These are phyloP conservation scores for Diaporthe eres DNA, from an alignment of 2,329 filamentous ascomycete genomes.

Conservation along the genomic window DNA sequence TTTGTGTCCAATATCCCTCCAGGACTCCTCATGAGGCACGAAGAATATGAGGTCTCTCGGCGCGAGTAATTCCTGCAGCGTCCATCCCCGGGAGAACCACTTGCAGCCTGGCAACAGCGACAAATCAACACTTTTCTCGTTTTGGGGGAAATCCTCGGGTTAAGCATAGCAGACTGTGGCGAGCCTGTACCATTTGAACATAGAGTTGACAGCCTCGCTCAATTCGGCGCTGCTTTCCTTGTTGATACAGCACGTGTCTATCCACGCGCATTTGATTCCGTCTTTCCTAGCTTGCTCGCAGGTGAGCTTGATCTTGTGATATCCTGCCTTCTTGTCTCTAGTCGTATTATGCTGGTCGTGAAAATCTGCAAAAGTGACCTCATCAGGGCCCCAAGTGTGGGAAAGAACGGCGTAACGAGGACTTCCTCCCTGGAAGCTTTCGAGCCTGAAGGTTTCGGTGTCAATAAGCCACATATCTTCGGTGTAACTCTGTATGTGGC, in stretches of 20 bases:
- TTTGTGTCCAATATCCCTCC: conserved; percentile 15
- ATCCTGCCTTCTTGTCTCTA: neutral
- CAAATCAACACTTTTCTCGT: neutral
- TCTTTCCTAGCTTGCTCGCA: conserved; percentile 9
- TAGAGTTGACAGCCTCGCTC: neutral
- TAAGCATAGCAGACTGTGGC: conserved; percentile 20
- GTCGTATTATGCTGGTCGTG: neutral
- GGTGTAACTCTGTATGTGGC: neutral
- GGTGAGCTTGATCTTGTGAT: neutral
- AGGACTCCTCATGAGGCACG: neutral
- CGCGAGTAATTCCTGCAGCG: conserved; percentile 9
- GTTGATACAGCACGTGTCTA: conserved; percentile 19
- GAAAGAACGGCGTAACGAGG: conserved; percentile 16
- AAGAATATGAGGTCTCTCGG: neutral
- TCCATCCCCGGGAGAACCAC: conserved; percentile 8
- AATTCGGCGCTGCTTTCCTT: conserved; percentile 22
- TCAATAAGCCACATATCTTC: neutral
- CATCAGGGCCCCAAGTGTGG: conserved; percentile 7
- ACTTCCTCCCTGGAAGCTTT: neutral
- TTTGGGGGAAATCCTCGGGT: neutral
- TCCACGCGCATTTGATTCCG: conserved; percentile 12
- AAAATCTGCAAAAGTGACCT: neutral
- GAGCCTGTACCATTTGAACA: conserved; percentile 19
- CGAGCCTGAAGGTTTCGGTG: neutral
- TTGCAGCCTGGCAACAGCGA: neutral